Percentiles rank a stretch among this genome's conserved stretches.
Conservation (phyloP, 768 basidiomycete species). For the Boletus pseudopeckii region DNA sequence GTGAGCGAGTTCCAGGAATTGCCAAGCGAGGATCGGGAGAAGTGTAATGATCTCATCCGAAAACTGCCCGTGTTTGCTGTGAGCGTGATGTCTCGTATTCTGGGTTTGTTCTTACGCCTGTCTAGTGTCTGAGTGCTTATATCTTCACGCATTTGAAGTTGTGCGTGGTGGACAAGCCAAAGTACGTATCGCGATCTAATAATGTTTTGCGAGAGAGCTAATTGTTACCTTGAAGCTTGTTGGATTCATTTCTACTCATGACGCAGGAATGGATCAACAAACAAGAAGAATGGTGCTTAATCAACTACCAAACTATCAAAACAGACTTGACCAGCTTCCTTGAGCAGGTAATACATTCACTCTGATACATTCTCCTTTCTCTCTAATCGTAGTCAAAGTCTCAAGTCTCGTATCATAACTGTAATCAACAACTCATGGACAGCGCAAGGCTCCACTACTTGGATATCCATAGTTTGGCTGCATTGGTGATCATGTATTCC, state of each 20-base stretch:
- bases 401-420: slow-evolving; percentile 16
- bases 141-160: slow-evolving; percentile 27
- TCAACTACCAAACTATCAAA: slow-evolving; percentile 21
- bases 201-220: background rate
- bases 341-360: slow-evolving; percentile 3
- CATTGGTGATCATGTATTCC: slow-evolving; percentile 18
- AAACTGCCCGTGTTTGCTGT: slow-evolving; percentile 23
- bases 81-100: background rate
- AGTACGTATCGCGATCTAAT: slow-evolving; percentile 3
- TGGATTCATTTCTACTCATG: slow-evolving; percentile 12
- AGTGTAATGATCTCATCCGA: slow-evolving; percentile 16
- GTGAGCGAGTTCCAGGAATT: slow-evolving; percentile 14
- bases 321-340: slow-evolving; percentile 10
- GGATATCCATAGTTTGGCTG: slow-evolving; percentile 26
- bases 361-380: background rate
- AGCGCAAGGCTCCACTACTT: slow-evolving; percentile 14
- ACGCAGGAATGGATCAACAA: slow-evolving; percentile 19
- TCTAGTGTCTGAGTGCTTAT: slow-evolving; percentile 21
- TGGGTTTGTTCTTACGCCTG: background rate
- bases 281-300: slow-evolving; percentile 23
- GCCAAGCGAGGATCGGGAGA: slow-evolving; percentile 10
- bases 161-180: slow-evolving; percentile 16
- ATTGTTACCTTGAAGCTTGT: slow-evolving; percentile 11
- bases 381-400: slow-evolving; percentile 11
- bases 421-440: slow-evolving; percentile 15